Conservation (phyloP, 495 filamentous ascomycete species). For the Jackrogersella multiformis region DNA sequence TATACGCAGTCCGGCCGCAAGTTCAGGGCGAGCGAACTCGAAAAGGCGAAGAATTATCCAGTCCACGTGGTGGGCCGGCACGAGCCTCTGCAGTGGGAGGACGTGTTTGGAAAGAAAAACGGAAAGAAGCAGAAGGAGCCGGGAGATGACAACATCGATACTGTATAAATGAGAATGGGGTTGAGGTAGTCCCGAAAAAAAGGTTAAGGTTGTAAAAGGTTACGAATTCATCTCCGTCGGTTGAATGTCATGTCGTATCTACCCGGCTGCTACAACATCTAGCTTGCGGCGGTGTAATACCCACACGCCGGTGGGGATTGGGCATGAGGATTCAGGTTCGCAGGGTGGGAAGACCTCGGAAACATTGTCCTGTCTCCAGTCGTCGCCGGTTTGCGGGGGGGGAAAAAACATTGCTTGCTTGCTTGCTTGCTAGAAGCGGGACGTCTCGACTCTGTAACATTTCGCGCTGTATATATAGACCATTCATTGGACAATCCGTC, state of each 20-base stretch:
- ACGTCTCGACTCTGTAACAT: constrained; percentile 29
- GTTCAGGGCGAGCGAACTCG: constrained; percentile 40
- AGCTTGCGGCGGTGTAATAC: constrained; percentile 6
- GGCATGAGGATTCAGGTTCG: constrained; percentile 7
- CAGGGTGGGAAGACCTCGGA: not conserved
- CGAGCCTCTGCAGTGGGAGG: constrained; percentile 34
- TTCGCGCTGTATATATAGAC: constrained; percentile 4
- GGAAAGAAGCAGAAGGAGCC: not conserved
- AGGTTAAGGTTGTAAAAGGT: not conserved
- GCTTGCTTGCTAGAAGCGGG: too few relatives aligned
- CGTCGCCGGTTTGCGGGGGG: not conserved
- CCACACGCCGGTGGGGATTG: not conserved
- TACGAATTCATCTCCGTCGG: not conserved
- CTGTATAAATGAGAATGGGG: not conserved
- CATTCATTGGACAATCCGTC: not conserved
- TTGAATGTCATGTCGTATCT: not conserved
- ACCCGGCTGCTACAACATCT: constrained; percentile 14
- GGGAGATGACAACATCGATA: not conserved
- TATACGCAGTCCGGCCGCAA: constrained; percentile 42
- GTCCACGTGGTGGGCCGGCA: constrained; percentile 46
- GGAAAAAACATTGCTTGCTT: too few relatives aligned
- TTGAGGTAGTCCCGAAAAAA: not conserved
- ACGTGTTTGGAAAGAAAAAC: constrained; percentile 38
- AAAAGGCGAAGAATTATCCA: constrained; percentile 26
- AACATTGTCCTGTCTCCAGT: not conserved